phyloP scores from a whole-genome alignment of 2,329 filamentous ascomycete genomes.

The Pezicula neosporulosa region DNA sequence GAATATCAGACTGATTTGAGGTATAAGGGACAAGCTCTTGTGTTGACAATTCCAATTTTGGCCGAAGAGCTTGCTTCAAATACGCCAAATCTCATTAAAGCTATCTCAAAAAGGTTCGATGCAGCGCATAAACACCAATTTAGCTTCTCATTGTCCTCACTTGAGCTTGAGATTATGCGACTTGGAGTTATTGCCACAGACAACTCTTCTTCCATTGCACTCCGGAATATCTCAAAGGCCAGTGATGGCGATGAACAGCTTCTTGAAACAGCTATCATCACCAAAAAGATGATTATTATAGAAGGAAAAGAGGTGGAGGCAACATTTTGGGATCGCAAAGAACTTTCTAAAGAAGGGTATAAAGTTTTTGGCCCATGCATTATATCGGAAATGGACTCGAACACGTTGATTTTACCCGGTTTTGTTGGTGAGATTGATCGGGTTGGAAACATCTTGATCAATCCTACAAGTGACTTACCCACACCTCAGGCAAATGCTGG shows the following conservation, averaged over 20 bases:
- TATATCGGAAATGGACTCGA: conserved; percentile 48
- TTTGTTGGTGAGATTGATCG: conserved; percentile 41
- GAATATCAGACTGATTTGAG: conserved; percentile 42
- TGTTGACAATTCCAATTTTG: conserved; percentile 31
- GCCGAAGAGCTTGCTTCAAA: conserved; percentile 30
- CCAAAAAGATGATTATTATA: conserved; percentile 35
- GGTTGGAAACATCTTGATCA: conserved; percentile 46
- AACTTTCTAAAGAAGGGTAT: conserved; percentile 36
- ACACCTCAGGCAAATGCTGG: conserved; percentile 29
- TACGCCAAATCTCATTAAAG: conserved; percentile 24
- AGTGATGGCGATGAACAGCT: conserved; percentile 18
- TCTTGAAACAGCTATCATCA: conserved; percentile 32
- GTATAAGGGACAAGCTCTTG: conserved; percentile 43
- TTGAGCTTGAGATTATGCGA: conserved; percentile 45
- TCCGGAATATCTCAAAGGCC: conserved; percentile 23
- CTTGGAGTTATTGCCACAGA: conserved; percentile 41
- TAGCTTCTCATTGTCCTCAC: conserved; percentile 37
- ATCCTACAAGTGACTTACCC: conserved; percentile 30
- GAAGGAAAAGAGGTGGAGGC: conserved; percentile 37
- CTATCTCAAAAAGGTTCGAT: conserved; percentile 36
- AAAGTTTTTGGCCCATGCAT: conserved; percentile 41
- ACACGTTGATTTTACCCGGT: conserved; percentile 45
- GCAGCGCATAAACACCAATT: conserved; percentile 41
- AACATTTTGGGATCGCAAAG: conserved; percentile 39
- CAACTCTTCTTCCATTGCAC: conserved; percentile 35